These are phyloP conservation scores for Penicillium sp. DNA, from an alignment of 2,329 filamentous ascomycete genomes.

Conservation along the genomic window DNA sequence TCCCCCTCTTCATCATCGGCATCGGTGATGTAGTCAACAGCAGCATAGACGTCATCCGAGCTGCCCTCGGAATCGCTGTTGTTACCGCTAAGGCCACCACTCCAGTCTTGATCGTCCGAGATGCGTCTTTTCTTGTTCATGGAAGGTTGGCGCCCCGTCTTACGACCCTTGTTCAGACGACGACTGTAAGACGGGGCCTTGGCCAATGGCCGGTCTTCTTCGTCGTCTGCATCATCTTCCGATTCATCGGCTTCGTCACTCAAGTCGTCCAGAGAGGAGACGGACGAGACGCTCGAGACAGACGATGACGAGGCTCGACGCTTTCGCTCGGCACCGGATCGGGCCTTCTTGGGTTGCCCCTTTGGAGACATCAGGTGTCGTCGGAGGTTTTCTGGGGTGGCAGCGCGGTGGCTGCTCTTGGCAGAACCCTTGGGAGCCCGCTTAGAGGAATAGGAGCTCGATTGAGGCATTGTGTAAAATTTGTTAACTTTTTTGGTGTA, in stretches of 20 bases:
- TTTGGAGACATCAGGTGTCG: constrained; percentile 22
- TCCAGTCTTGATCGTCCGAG: constrained; percentile 32
- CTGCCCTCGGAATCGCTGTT: constrained; percentile 33
- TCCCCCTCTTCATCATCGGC: constrained; percentile 74
- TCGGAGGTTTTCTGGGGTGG: constrained; percentile 22
- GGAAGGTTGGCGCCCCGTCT: constrained; percentile 37
- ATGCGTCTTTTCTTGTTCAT: constrained; percentile 33
- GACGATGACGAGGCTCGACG: constrained; percentile 34
- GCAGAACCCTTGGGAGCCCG: constrained; percentile 23
- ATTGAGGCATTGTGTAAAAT: constrained; percentile 21
- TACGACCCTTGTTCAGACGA: constrained; percentile 32
- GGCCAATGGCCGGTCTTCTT: constrained; percentile 40
- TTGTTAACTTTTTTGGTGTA: background rate
- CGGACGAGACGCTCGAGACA: constrained; percentile 36
- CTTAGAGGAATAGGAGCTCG: constrained; percentile 26
- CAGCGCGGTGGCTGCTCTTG: constrained; percentile 23
- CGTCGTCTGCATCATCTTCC: constrained; percentile 41
- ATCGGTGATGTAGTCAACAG: constrained; percentile 73
- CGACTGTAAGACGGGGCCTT: constrained; percentile 42
- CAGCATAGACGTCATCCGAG: constrained; percentile 68
- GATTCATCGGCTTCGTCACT: constrained; percentile 37
- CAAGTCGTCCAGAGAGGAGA: constrained; percentile 34
- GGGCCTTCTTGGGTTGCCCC: constrained; percentile 23
- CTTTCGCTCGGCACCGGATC: constrained; percentile 29
- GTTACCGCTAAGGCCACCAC: constrained; percentile 28